These are phyloP conservation scores for Trifolium subterraneum DNA, from an alignment of 306 rosid genomes.

Conservation along the genomic window DNA sequence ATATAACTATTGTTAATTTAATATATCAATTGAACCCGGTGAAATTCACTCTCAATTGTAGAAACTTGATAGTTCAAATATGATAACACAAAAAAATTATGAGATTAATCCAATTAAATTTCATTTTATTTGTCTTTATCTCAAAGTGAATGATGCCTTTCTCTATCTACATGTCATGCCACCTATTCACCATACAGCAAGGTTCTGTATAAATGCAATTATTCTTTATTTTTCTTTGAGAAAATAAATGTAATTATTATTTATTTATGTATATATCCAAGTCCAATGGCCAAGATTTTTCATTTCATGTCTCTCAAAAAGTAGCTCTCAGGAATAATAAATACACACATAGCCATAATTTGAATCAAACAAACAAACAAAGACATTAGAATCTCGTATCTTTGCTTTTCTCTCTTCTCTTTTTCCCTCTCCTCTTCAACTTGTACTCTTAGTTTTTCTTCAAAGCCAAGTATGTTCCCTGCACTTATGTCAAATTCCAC, in stretches of 20 bases:
- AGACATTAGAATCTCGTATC: slow-evolving; percentile 48
- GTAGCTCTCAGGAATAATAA: slow-evolving; percentile 29
- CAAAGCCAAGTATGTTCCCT: slow-evolving; percentile 65
- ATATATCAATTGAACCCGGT: too few species aligned
- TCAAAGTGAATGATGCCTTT: slow-evolving; percentile 48
- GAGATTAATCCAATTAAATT: too few species aligned
- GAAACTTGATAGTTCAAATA: too few species aligned
- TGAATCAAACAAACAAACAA: slow-evolving; percentile 48
- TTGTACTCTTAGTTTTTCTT: slow-evolving; percentile 70
- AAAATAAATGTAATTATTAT: slow-evolving; percentile 30
- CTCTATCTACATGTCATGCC: slow-evolving; percentile 48
- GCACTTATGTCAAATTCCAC: slow-evolving; percentile 76
- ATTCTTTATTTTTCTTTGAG: slow-evolving; percentile 10
- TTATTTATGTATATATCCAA: slow-evolving; percentile 38
- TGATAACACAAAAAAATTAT: too few species aligned
- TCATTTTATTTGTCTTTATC: too few species aligned
- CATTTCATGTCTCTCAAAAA: slow-evolving; percentile 35
- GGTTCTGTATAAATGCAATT: slow-evolving; percentile 20
- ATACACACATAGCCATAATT: slow-evolving; percentile 37
- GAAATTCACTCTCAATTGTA: too few species aligned
- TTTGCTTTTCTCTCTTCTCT: slow-evolving; percentile 36
- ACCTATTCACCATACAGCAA: slow-evolving; percentile 48
- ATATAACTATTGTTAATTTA: too few species aligned
- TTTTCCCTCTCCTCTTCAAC: slow-evolving; percentile 34
- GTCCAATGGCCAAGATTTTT: slow-evolving; percentile 39